Evolutionary conservation across 345 rosid genomes (phyloP), one percentile per base, ranked within the genome.

Genomic region (Schrenkiella parvula): DNA sequence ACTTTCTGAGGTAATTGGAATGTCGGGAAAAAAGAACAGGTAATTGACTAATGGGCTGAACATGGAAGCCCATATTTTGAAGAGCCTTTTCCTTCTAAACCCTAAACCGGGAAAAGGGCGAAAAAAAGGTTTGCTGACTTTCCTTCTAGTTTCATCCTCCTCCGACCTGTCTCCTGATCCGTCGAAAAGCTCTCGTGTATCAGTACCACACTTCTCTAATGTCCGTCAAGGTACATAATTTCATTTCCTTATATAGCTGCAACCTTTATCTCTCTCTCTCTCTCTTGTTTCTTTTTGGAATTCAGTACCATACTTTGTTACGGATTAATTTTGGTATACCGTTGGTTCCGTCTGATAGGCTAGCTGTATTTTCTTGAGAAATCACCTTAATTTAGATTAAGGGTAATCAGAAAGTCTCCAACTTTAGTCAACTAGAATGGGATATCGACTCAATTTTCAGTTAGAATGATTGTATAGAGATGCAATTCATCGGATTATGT

Each of bases 171-270:
- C 63, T 62, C 38, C 22, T 72, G 53, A 53, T 52, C 53, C 53
- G 14, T 66, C 53, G 14, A 52, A 74, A 58, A 66, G 18, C 63
- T 51, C 4, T 51, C 42, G 19, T n/a, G 22, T 50, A 46, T 74
- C 64, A 26, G 29, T 58, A 39, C 34, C 35, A 59, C 34, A 21
- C 41, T 52, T 68, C 66, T 43, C 58, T 21, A 19, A 76, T 76
- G 79, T 63, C 79, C n/a, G 70, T 76, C 6, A 76, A 76, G 79
- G 79, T 76, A 76, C 70, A 10, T n/a, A 58, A 59, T 35, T 31
- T 47, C 8, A 37, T 53, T 57, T 38, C 44, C 31, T 43, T 19
- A 15, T 41, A 62, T 17, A 35, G 47, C 19, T 47, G 6, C 19
- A 15, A 19, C 43, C 8, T 17, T 28, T 69, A 14, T 32, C 34